Evolutionary conservation across 2,329 filamentous ascomycete genomes (phyloP).

Genomic region (Exophiala xenobiotica): DNA sequence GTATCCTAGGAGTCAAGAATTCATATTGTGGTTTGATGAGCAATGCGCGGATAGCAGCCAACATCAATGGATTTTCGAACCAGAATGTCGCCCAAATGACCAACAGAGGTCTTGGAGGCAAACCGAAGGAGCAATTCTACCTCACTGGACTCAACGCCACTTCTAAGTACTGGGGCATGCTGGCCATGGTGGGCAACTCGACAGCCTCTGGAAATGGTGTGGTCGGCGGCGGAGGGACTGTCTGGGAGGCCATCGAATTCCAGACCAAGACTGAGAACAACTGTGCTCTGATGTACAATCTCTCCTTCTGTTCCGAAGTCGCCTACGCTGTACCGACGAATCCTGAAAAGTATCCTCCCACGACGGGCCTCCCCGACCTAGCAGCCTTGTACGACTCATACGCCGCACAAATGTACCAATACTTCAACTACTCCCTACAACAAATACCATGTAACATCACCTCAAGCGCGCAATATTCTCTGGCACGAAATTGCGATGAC

Average conservation of each 20-base stretch:
- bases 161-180: constrained; percentile 68
- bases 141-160: constrained; percentile 71
- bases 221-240: constrained; percentile 70
- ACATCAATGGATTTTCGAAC: constrained; percentile 52
- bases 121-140: constrained; percentile 86
- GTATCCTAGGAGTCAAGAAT: constrained; percentile 67
- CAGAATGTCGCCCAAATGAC: constrained; percentile 63
- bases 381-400: constrained; percentile 74
- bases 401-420: constrained; percentile 66
- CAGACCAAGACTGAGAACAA: constrained; percentile 75
- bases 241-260: constrained; percentile 73
- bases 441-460: constrained; percentile 83
- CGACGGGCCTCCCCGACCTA: constrained; percentile 61
- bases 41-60: constrained; percentile 62
- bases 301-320: constrained; percentile 84
- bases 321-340: constrained; percentile 91
- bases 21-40: constrained; percentile 79
- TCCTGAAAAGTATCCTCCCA: constrained; percentile 48
- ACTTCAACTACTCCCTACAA: constrained; percentile 77
- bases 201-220: constrained; percentile 55
- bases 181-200: constrained; percentile 62
- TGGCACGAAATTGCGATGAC: constrained; percentile 71
- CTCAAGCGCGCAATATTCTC: constrained; percentile 72
- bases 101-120: constrained; percentile 61
- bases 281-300: constrained; percentile 80